Conservation (phyloP, 2,329 filamentous ascomycete species). For the Ascochyta koolunga region DNA sequence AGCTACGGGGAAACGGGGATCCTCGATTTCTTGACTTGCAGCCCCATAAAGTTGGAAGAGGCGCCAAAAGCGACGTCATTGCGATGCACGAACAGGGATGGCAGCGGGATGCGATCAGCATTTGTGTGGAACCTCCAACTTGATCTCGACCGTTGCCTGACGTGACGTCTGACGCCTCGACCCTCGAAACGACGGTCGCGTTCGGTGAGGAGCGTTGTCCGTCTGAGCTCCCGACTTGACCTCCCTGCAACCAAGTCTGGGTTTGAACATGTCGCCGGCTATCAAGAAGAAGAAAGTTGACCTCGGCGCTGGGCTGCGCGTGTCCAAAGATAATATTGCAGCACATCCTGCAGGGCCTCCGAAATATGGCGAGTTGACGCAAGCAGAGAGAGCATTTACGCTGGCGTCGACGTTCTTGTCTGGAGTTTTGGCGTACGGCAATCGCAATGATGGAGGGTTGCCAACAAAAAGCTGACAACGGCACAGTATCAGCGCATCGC, state of each 20-base stretch:
- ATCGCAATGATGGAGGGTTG: not conserved
- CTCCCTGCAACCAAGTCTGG: not conserved
- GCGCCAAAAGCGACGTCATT: conserved; percentile 46
- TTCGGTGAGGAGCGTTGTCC: conserved; percentile 17
- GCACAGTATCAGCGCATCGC: conserved; percentile 64
- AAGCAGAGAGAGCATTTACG: conserved; percentile 58
- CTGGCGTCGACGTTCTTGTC: conserved; percentile 58
- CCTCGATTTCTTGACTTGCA: conserved; percentile 32
- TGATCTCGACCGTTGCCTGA: conserved; percentile 27
- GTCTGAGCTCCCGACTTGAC: conserved; percentile 1
- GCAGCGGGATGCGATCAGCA: conserved; percentile 21
- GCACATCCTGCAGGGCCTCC: conserved; percentile 52
- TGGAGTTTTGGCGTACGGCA: conserved; percentile 53
- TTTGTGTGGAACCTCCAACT: conserved; percentile 28
- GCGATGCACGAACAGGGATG: conserved; percentile 28
- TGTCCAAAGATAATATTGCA: conserved; percentile 51
- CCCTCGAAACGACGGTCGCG: conserved; percentile 12
- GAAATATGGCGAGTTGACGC: conserved; percentile 54
- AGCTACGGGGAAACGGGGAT: conserved; percentile 17
- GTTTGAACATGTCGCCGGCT: conserved; percentile 28
- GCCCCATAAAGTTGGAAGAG: conserved; percentile 38
- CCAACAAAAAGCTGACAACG: conserved; percentile 19
- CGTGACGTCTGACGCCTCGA: conserved; percentile 20
- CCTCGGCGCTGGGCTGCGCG: conserved; percentile 51
- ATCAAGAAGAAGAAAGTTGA: conserved; percentile 45